These are phyloP conservation scores for Antitrichia curtipendula DNA, from an alignment of 225 moss, liverwort and hornwort species.

Conservation along the genomic window DNA sequence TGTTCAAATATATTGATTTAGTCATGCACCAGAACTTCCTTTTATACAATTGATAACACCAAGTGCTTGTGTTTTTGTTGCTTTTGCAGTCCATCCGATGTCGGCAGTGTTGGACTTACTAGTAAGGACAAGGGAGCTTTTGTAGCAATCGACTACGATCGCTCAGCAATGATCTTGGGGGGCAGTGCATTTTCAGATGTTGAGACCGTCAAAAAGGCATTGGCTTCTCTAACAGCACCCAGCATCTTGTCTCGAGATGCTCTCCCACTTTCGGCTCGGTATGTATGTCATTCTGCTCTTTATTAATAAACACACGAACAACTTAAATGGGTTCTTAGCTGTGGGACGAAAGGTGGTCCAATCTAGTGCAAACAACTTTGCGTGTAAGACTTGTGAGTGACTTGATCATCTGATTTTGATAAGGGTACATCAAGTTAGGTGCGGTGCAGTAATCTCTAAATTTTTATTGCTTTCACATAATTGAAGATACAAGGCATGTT, in stretches of 20 bases:
- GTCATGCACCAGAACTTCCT: neutral
- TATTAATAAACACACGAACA: neutral
- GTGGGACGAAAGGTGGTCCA: neutral
- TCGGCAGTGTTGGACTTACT: conserved; percentile 18
- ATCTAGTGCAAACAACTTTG: neutral
- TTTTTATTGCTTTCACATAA: neutral
- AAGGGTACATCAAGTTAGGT: neutral
- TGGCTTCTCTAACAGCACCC: conserved; percentile 42
- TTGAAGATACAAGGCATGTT: neutral
- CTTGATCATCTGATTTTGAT: neutral
- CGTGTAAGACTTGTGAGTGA: neutral
- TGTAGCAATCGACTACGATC: conserved; percentile 36
- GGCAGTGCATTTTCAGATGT: conserved; percentile 37
- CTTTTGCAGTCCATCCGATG: conserved; percentile 38
- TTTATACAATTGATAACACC: neutral
- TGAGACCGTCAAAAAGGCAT: conserved; percentile 23
- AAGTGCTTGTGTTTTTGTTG: neutral
- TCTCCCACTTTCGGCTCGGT: conserved; percentile 49
- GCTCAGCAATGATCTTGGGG: conserved; percentile 46
- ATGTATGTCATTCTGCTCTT: neutral
- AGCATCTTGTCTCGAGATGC: conserved; percentile 34
- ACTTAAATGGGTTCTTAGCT: neutral
- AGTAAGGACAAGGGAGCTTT: conserved; percentile 24
- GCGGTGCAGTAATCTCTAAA: neutral
- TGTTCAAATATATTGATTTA: neutral